Conservation (phyloP, 441 rosid species). For the Populus trichocarpa region DNA sequence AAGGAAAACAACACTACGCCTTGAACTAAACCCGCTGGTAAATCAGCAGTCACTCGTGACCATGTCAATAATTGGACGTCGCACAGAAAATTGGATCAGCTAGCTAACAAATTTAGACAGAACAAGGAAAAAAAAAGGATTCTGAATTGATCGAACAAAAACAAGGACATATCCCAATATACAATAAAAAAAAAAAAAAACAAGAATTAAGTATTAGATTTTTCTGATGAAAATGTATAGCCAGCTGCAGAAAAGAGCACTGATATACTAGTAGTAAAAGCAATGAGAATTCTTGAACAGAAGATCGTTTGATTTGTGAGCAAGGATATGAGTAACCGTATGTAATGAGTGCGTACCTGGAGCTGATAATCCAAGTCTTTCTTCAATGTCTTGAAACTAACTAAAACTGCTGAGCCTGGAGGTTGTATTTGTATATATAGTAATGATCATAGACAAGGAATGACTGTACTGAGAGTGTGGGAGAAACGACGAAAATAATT, state of each 20-base stretch:
- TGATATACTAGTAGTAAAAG: not conserved
- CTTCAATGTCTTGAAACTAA: not conserved
- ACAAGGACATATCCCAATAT: not conserved
- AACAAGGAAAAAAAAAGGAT: not conserved
- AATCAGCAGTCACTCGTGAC: not conserved
- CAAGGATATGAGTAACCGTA: not conserved
- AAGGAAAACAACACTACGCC: not conserved
- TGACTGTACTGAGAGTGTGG: no score
- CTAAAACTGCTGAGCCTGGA: not conserved
- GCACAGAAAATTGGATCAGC: no score
- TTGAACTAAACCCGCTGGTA: not conserved
- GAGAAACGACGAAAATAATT: constrained; percentile 11
- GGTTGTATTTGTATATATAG: not conserved
- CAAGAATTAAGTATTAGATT: not conserved
- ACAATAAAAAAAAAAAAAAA: not conserved
- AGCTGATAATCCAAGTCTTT: not conserved
- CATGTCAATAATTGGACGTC: not conserved
- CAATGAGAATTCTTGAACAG: not conserved
- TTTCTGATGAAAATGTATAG: not conserved
- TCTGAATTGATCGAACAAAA: not conserved
- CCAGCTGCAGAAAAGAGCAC: not conserved
- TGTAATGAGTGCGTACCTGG: no score
- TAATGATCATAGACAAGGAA: not conserved
- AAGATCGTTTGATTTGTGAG: not conserved
- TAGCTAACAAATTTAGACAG: not conserved